Conservation (phyloP, 2,329 filamentous ascomycete species). For the Gliomastix tumulicola region DNA sequence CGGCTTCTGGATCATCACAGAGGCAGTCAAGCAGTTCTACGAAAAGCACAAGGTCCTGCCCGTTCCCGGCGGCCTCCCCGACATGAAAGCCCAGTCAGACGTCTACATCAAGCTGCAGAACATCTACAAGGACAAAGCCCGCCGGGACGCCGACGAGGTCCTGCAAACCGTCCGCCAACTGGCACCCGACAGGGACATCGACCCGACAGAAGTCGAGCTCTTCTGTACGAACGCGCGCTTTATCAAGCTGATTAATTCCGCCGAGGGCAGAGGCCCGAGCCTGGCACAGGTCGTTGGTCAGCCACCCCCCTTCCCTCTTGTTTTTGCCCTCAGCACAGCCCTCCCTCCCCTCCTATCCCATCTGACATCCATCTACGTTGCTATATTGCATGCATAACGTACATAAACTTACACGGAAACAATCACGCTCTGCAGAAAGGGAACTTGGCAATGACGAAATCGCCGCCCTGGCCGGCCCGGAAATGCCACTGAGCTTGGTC, state of each 20-base stretch:
- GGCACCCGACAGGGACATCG: slow-evolving; percentile 44
- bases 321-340: background rate
- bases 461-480: slow-evolving; percentile 35
- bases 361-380: no score
- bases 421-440: slow-evolving; percentile 31
- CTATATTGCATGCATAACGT: no score
- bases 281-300: slow-evolving; percentile 49
- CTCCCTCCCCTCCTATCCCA: no score
- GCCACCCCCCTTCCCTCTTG: no score
- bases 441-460: slow-evolving; percentile 49
- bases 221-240: slow-evolving; percentile 96
- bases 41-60: slow-evolving; percentile 66
- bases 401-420: no score
- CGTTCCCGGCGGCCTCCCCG: slow-evolving; percentile 78
- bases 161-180: slow-evolving; percentile 52
- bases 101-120: slow-evolving; percentile 89
- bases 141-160: slow-evolving; percentile 71
- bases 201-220: slow-evolving; percentile 70
- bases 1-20: slow-evolving; percentile 84
- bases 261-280: slow-evolving; percentile 31
- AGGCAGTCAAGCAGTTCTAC: slow-evolving; percentile 73
- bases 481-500: slow-evolving; percentile 51
- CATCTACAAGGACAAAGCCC: slow-evolving; percentile 85
- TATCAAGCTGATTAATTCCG: slow-evolving; percentile 73
- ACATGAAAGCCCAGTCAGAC: slow-evolving; percentile 93